Conservation (phyloP, 1,284 basidiomycete species). For the Malassezia vespertilionis region DNA sequence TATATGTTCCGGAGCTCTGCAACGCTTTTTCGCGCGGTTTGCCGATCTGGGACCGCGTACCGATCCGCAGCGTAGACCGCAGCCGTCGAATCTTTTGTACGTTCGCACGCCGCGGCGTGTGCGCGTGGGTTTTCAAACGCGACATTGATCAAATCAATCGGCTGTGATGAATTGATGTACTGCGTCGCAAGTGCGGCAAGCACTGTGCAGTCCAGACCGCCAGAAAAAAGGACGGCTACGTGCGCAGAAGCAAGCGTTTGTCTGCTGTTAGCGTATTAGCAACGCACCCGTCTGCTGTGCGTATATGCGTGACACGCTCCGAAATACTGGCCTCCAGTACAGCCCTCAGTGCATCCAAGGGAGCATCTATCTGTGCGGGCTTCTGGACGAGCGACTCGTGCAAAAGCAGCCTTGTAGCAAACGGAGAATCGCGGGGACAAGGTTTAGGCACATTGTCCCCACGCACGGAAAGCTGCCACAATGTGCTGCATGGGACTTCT, state of each 20-base stretch:
- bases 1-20: slow-evolving; percentile 64
- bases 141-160: slow-evolving; percentile 89
- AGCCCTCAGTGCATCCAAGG: slow-evolving; percentile 34
- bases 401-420: neutral
- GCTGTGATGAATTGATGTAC: slow-evolving; percentile 52
- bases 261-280: slow-evolving; percentile 9
- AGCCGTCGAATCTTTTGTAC: too few relatives aligned
- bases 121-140: slow-evolving; percentile 81
- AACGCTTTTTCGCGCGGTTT: slow-evolving; percentile 66
- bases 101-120: slow-evolving; percentile 49
- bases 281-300: neutral
- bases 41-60: slow-evolving; percentile 69
- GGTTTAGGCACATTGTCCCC: slow-evolving; percentile 50
- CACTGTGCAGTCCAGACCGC: slow-evolving; percentile 84
- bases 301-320: slow-evolving; percentile 50
- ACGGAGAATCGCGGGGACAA: neutral
- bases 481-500: slow-evolving; percentile 57
- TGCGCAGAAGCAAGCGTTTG: slow-evolving; percentile 43
- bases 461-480: too few relatives aligned
- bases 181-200: slow-evolving; percentile 65
- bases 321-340: slow-evolving; percentile 49
- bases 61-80: too few relatives aligned
- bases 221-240: slow-evolving; percentile 82
- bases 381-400: neutral
- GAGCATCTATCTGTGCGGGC: neutral